These are phyloP conservation scores for Digitaria exilis DNA, from an alignment of 202 grass and related monocot genomes.

Conservation along the genomic window DNA sequence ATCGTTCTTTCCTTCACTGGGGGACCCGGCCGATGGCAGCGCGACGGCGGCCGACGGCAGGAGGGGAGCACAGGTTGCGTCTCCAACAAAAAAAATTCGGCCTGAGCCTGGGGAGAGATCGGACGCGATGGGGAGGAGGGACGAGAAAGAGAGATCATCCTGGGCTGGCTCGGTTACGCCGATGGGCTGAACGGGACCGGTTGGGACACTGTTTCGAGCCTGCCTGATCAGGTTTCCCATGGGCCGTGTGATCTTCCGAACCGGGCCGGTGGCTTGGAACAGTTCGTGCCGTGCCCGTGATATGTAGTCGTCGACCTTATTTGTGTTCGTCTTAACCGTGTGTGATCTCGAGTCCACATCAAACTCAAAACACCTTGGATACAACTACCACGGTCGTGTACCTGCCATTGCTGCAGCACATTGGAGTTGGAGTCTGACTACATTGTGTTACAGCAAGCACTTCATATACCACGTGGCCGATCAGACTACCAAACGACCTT, in stretches of 20 bases:
- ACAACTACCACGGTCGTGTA: too few species aligned
- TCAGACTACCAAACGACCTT: too few species aligned
- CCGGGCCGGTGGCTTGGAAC: too few species aligned
- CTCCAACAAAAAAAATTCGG: neutral
- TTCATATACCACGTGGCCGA: too few species aligned
- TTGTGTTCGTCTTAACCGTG: too few species aligned
- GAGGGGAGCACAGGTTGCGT: neutral
- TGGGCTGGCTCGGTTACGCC: neutral
- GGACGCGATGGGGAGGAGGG: neutral
- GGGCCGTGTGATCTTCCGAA: neutral
- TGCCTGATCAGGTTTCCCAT: neutral
- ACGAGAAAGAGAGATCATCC: neutral
- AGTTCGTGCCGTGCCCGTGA: too few species aligned
- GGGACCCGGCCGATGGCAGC: constrained; percentile 2
- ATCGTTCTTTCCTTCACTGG: neutral
- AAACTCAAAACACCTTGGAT: too few species aligned
- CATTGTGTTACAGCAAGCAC: too few species aligned
- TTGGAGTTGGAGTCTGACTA: too few species aligned
- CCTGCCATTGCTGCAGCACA: too few species aligned
- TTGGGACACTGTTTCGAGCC: neutral
- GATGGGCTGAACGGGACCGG: neutral
- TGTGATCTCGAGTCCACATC: too few species aligned
- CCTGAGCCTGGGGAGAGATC: constrained; percentile 22
- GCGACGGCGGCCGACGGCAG: constrained; percentile 21
- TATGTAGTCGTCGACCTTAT: too few species aligned